Evolutionary conservation across 768 basidiomycete genomes (phyloP).

Genomic region (Hebeloma cylindrosporum): DNA sequence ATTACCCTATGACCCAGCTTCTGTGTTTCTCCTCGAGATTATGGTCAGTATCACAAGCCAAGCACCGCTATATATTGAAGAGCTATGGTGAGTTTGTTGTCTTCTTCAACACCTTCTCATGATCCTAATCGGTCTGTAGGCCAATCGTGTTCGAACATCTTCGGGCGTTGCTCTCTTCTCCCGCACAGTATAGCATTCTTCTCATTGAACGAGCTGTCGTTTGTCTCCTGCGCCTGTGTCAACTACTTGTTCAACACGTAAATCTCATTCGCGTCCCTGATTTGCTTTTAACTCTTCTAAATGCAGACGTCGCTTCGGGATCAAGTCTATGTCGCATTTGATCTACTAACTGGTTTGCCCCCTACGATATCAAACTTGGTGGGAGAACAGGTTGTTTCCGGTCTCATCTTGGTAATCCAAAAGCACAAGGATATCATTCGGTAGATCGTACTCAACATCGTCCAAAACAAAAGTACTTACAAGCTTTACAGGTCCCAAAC

Average conservation of each 20-base stretch:
- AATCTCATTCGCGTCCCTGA: slow-evolving; percentile 17
- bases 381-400: slow-evolving; percentile 88
- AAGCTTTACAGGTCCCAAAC: slow-evolving; percentile 68
- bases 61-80: slow-evolving; percentile 75
- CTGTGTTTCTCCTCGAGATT: slow-evolving; percentile 90
- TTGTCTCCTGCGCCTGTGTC: slow-evolving; percentile 79
- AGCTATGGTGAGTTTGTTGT: slow-evolving; percentile 70
- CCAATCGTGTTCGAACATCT: slow-evolving; percentile 94
- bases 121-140: slow-evolving; percentile 46
- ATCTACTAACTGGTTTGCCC: slow-evolving; percentile 82
- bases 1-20: slow-evolving; percentile 92
- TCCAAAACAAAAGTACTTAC: neutral
- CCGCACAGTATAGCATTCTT: slow-evolving; percentile 83
- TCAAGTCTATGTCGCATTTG: slow-evolving; percentile 93
- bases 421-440: slow-evolving; percentile 71
- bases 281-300: slow-evolving; percentile 5
- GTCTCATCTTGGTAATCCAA: slow-evolving; percentile 76
- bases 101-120: neutral
- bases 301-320: slow-evolving; percentile 78
- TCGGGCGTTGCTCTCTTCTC: slow-evolving; percentile 71
- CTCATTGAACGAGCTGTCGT: slow-evolving; percentile 94
- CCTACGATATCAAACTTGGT: slow-evolving; percentile 75
- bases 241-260: slow-evolving; percentile 79
- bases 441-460: slow-evolving; percentile 32
- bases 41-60: slow-evolving; percentile 90